Conservation (phyloP, 164 flowering plant species). For the Warburgia ugandensis region DNA sequence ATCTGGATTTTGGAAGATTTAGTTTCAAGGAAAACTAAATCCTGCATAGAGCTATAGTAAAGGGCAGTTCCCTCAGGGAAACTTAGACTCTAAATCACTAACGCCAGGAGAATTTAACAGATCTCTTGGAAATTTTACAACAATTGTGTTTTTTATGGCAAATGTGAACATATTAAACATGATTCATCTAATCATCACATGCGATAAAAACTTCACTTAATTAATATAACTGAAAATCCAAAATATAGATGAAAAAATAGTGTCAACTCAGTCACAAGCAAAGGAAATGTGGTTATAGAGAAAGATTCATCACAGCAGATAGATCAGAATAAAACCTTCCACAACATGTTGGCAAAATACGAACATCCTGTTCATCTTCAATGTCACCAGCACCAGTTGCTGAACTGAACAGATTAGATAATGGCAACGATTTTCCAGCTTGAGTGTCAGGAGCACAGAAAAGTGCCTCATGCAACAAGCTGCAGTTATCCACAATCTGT, state of each 20-base stretch:
- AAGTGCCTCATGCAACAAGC: constrained; percentile 39
- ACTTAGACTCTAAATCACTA: not conserved
- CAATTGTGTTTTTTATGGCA: not conserved
- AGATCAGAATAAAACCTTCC: constrained; percentile 55
- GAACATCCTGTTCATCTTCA: constrained; percentile 37
- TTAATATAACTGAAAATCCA: not conserved
- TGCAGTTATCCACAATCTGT: constrained; percentile 51
- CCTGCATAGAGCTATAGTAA: too few species aligned
- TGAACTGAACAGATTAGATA: constrained; percentile 37
- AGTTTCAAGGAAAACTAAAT: too few species aligned
- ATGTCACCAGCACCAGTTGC: constrained; percentile 29
- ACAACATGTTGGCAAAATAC: constrained; percentile 72
- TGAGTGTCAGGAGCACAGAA: constrained; percentile 83
- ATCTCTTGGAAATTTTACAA: not conserved
- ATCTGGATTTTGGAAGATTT: too few species aligned
- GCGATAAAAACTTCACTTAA: not conserved
- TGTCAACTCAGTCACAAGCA: not conserved
- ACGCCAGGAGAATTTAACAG: not conserved
- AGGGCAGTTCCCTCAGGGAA: too few species aligned
- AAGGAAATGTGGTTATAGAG: not conserved
- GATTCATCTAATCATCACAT: not conserved
- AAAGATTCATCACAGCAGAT: constrained; percentile 1
- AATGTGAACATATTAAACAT: not conserved
- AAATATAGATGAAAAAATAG: not conserved
- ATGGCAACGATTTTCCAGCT: constrained; percentile 76